Percentiles rank a stretch among this genome's conserved stretches.
phyloP scores from a whole-genome alignment of 352 stramenopile species.

The Phytophthora sojae region DNA sequence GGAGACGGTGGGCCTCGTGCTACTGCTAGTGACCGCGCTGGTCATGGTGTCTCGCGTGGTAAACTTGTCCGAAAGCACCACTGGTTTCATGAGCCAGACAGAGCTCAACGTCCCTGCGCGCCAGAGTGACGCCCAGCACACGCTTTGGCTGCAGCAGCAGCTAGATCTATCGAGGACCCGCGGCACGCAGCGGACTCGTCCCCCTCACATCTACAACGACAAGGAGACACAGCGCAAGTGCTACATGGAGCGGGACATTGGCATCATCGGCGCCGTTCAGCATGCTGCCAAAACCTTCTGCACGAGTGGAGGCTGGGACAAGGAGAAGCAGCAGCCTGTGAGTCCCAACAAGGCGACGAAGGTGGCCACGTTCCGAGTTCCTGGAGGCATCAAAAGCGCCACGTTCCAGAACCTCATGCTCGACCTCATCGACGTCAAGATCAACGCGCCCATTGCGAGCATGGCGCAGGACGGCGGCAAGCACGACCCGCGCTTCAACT shows the following conservation, averaged over 20 bases:
- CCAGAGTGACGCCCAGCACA: conserved; percentile 2
- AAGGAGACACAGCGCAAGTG: conserved; percentile 31
- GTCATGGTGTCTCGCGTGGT: conserved; percentile 21
- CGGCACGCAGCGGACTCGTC: conserved; percentile 23
- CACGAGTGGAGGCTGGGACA: conserved; percentile 20
- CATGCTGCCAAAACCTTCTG: conserved; percentile 38
- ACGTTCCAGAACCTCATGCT: conserved; percentile 59
- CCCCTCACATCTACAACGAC: conserved; percentile 33
- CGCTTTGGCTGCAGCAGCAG: conserved; percentile 1
- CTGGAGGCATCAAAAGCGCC: conserved; percentile 37
- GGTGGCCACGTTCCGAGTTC: conserved; percentile 40
- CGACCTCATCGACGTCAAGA: conserved; percentile 47
- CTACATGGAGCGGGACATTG: conserved; percentile 44
- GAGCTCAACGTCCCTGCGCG: conserved; percentile 1
- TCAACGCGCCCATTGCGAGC: conserved; percentile 39
- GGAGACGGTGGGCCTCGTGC: conserved; percentile 18
- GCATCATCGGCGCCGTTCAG: conserved; percentile 35
- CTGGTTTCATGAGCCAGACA: conserved; percentile 11
- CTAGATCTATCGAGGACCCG: conserved; percentile 26
- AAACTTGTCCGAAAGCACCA: conserved; percentile 10
- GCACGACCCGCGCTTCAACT: conserved; percentile 46
- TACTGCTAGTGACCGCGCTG: conserved; percentile 14
- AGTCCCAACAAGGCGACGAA: conserved; percentile 34
- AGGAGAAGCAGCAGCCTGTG: conserved; percentile 5
- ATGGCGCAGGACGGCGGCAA: conserved; percentile 38